Evolutionary conservation across 768 basidiomycete species (phyloP), one percentile per base, ranked within the genome.

Genomic region (Collybiopsis luxurians): DNA sequence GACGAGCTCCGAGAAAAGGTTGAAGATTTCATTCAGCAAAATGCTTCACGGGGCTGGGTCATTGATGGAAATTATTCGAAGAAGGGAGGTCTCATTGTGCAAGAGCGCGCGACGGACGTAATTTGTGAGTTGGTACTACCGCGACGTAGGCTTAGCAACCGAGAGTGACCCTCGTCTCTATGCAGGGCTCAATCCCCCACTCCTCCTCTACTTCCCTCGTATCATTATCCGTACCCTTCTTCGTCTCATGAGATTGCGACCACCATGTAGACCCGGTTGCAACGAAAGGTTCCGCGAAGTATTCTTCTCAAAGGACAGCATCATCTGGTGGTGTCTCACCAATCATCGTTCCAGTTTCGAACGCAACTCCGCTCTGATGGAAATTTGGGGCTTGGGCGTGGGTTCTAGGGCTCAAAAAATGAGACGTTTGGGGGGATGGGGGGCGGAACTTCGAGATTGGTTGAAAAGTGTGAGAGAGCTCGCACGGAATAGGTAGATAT

Each of bases 181-280:
- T 15, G 5, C 53, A 89, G 86, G 87, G 87, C 71, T 89, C 21
- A 86, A 88, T 60, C 85, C 86, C 7, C 87, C 86, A 12, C 69
- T 88, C 31, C 17, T 71, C 9, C 67, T 81, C 10, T 89, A 88
- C 69, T 75, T 88, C 53, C 84, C 86, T 21, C 82, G 87, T 15
- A 61, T 87, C 24, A 63, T 79, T 57, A 60, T 72, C 53, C 75
- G 86, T 46, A 87, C 85, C 0, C 62, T 84, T n/a, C 63, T 72
- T 57, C 77, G 84, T 21, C 56, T 83, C 11, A 47, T 79, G 10
- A 49, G 73, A 1, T 58, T 75, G 21, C 36, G 52, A 0, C 57
- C 66, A 2, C 62, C 75, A 0, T 85, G 85, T 61, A 78, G 77
- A 28, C 72, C 75, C 6, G 84, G 80, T 0, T 86, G 84, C 62